Base-by-base conservation (phyloP, 2,329 filamentous ascomycete species). In the Ophiosphaerella korrae region DNA sequence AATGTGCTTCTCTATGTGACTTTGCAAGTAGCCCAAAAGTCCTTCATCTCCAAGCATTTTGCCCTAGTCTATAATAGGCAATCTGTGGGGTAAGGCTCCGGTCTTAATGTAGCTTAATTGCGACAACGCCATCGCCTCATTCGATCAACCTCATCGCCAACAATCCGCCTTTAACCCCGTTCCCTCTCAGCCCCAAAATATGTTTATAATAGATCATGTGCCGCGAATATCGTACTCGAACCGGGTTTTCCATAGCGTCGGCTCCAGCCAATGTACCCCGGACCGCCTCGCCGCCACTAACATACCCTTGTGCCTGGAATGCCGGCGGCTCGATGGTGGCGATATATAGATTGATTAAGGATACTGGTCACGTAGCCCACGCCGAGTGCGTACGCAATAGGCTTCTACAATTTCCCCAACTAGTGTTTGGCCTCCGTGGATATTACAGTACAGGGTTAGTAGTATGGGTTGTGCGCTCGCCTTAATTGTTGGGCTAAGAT, bases 311-410 rank as follows among this genome's bases (percentile, higher is more conserved):
- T 49, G 41, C 56, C 55, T 60, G 49, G 60, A 57, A 57, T 66
- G 57, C 63, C 66, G 63, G 58, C 58, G 62, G 63, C 60, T 65
- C 54, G 60, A 65, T 53, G 62, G 57, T 58, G 59, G 61, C 56
- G 59, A 50, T 64, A 71, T 62, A 57, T 67, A 64, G 45, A 68
- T 73, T 70, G 45, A 73, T 73, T 73, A 66, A 64, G 48, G 46
- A 48, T 14, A 18, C 45, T 49, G 52, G 62, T 66, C 67, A 67
- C 65, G 56, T 57, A 52, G 44, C 48, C 45, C 60, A 38, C 23
- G 35, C 45, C 34, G 38, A 52, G 37, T 41, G 50, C 38, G 13
- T 51, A 50, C 37, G 14, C 42, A 36, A 43, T 42, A 42, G 24
- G 53, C 34, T 31, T 14, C 45, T 48, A 49, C 52, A 57, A 59